A percentile compares a stretch with the other conserved stretches of the same genome.
Evolutionary conservation across 108 stramenopile genomes (phyloP).

Genomic region (Pseudonitzschia multiseries): DNA sequence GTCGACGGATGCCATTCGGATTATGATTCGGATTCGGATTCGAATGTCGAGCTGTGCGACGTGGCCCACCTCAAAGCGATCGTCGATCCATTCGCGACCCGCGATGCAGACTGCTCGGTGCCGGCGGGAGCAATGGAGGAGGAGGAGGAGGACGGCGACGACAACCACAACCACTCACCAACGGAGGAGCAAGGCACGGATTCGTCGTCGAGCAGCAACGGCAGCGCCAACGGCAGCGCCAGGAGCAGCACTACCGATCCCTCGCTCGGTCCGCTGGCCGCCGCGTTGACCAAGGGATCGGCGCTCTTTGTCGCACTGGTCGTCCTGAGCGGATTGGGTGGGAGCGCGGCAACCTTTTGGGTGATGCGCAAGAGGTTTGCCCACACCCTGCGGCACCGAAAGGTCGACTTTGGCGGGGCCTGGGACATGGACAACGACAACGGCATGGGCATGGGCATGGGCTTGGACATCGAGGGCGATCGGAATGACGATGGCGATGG

Average conservation of each 20-base stretch:
- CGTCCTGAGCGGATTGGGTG: not conserved
- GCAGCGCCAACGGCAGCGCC: too few species aligned
- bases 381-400: not conserved
- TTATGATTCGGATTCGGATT: too few species aligned
- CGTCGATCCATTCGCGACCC: constrained; percentile 48
- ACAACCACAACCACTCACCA: too few species aligned
- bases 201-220: too few species aligned
- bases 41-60: constrained; percentile 78
- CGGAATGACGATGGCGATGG: too few species aligned
- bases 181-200: too few species aligned
- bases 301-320: not conserved
- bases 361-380: constrained; percentile 5
- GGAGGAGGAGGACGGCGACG: too few species aligned
- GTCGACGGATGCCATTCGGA: constrained; percentile 55
- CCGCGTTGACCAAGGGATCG: not conserved
- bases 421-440: constrained; percentile 9
- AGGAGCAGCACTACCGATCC: too few species aligned
- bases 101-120: constrained; percentile 20
- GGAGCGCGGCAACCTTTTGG: not conserved
- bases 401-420: constrained; percentile 1
- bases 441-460: too few species aligned
- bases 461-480: too few species aligned
- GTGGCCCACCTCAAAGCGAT: constrained; percentile 33
- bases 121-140: not conserved
- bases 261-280: not conserved